Evolutionary conservation across 305 asterid species (phyloP).

Genomic region (Fraxinus paxiana): DNA sequence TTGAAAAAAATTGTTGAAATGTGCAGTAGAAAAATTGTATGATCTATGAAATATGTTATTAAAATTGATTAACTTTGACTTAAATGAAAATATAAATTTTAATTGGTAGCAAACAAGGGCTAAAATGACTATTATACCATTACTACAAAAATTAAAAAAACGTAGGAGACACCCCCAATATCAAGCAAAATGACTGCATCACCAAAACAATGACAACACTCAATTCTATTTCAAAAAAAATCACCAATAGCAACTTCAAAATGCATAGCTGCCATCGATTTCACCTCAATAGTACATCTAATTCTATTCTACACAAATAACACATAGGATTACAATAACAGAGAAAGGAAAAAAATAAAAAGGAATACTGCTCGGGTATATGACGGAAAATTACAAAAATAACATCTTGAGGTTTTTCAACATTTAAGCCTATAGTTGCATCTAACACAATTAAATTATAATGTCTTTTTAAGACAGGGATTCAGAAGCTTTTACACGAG

Average conservation of each 20-base stretch:
- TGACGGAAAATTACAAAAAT: neutral
- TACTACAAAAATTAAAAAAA: too few relatives aligned
- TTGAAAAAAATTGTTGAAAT: too few relatives aligned
- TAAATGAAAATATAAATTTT: too few relatives aligned
- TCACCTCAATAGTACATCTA: neutral
- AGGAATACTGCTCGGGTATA: neutral
- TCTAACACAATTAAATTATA: neutral
- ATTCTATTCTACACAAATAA: neutral
- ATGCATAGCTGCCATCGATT: neutral
- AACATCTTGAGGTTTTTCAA: neutral
- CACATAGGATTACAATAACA: neutral
- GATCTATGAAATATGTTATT: too few relatives aligned
- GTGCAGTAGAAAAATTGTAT: too few relatives aligned
- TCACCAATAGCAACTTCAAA: neutral
- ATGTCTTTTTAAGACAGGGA: neutral
- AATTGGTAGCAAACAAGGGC: neutral
- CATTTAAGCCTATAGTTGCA: neutral
- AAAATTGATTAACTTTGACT: too few relatives aligned
- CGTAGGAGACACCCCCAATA: neutral
- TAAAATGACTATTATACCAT: neutral
- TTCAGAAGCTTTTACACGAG: neutral
- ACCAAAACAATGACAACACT: neutral
- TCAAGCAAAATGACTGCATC: neutral
- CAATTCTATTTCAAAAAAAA: neutral
- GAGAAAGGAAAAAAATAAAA: neutral